Base-by-base conservation (phyloP, 345 rosid species). In the Pistacia integerrima region DNA sequence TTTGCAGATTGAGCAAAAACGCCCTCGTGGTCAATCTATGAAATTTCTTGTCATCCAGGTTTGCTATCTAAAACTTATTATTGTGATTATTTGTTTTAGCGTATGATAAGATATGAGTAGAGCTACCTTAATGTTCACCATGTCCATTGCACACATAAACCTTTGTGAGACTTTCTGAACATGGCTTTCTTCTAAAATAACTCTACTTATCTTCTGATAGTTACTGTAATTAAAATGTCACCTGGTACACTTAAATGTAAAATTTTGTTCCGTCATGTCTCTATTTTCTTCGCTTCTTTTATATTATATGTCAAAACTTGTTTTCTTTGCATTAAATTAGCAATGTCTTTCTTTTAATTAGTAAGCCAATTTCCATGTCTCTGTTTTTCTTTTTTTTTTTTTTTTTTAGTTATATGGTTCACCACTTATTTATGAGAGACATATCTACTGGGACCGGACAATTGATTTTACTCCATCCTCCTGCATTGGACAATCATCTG, bases 31-130 rank as follows among this genome's bases (percentile, higher is more conserved):
- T 62, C 75, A 10, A 35, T 1, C 48, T 14, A 4, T 66, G 46
- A 72, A 55, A 76, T 82, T 79, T 80, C 88, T 87, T 71, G 46
- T 80, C 46, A 81, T 87, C 74, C 88, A 85, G 88, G 90, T 85
- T 48, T 9, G 56, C 63, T 30, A 8, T 4, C 51, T 36, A 18
- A n/a, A 20, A 28, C 44, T 28, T 9, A 3, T 30, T 62, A 33
- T 3, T 30, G 8, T 17, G 48, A 14, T 30, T 30, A 30, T 30
- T 16, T 17, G 10, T 48, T 58, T 41, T 38, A 59, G 16, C 28
- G 20, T 61, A 59, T 1, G 55, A 51, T 11, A 51, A 51, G 10
- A 51, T 49, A 51, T 51, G 55, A 51, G 16, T 0, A 51, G 2
- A 51, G 55, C 16, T 41, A 41, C 44, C 46, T 41, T 41, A 41